Evolutionary conservation across 2,329 filamentous ascomycete genomes (phyloP).

Genomic region (Colletotrichum camelliae): DNA sequence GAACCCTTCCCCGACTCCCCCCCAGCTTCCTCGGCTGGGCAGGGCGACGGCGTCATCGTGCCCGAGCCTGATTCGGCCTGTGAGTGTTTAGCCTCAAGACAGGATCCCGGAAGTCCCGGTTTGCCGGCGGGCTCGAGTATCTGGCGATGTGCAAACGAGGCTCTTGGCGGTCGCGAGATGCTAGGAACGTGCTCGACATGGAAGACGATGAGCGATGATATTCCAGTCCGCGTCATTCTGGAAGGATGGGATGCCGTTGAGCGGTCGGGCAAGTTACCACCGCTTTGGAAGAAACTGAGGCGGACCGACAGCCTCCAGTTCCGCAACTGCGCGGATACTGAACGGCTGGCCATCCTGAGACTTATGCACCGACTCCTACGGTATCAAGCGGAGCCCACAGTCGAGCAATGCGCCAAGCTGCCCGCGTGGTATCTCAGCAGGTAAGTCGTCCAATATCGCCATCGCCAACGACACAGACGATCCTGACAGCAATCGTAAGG

Average conservation of each 20-base stretch:
- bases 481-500: constrained; percentile 6
- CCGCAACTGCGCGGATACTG: constrained; percentile 17
- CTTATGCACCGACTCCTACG: constrained; percentile 28
- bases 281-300: constrained; percentile 29
- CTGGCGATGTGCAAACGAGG: constrained; percentile 28
- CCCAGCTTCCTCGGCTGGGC: neutral
- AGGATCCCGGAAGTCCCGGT: neutral
- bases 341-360: constrained; percentile 27
- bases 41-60: neutral
- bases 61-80: neutral
- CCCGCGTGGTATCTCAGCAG: constrained; percentile 30
- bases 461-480: neutral
- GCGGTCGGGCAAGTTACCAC: constrained; percentile 25
- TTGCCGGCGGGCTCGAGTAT: constrained; percentile 4
- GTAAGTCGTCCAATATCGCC: constrained; percentile 11
- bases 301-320: constrained; percentile 28
- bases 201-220: constrained; percentile 29
- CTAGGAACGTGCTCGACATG: neutral
- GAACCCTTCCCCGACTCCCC: neutral
- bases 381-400: constrained; percentile 29
- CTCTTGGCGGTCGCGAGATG: constrained; percentile 15
- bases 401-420: constrained; percentile 23
- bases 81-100: neutral
- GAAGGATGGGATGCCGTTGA: constrained; percentile 34
- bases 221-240: constrained; percentile 26